Conservation (phyloP, 306 rosid species). For the Erythrophleum fordii region DNA sequence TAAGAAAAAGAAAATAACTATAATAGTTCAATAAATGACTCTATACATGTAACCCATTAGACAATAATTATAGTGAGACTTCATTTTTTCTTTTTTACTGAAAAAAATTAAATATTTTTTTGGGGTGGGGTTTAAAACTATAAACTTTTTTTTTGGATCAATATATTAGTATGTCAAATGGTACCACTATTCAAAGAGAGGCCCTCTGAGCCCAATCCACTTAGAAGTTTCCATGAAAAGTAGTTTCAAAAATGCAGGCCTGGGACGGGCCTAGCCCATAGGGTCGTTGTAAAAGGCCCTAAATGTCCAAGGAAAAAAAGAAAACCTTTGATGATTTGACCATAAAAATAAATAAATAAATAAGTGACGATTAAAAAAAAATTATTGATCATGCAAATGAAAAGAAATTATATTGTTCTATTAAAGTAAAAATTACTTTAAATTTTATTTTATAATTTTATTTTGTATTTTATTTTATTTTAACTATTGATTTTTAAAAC, state of each 20-base stretch:
- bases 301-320: background rate
- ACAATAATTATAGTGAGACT: background rate
- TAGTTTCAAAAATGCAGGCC: background rate
- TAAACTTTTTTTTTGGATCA: background rate
- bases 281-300: background rate
- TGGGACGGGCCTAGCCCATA: background rate
- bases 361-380: too few relatives aligned
- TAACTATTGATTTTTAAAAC: too few relatives aligned
- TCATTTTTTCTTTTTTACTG: background rate
- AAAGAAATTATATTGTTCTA: too few relatives aligned
- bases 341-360: too few relatives aligned
- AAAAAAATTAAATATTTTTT: background rate
- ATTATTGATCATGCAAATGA: too few relatives aligned
- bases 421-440: too few relatives aligned
- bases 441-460: too few relatives aligned
- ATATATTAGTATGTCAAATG: too few relatives aligned
- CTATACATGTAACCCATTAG: background rate
- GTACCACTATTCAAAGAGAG: too few relatives aligned
- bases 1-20: background rate
- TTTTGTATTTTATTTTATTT: too few relatives aligned
- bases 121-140: background rate
- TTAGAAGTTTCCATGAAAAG: background rate
- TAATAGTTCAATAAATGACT: background rate
- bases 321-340: too few relatives aligned
- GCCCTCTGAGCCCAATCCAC: background rate